Base-by-base conservation (phyloP, 495 filamentous ascomycete species). In the Aspergillus sclerotiicarbonarius region DNA sequence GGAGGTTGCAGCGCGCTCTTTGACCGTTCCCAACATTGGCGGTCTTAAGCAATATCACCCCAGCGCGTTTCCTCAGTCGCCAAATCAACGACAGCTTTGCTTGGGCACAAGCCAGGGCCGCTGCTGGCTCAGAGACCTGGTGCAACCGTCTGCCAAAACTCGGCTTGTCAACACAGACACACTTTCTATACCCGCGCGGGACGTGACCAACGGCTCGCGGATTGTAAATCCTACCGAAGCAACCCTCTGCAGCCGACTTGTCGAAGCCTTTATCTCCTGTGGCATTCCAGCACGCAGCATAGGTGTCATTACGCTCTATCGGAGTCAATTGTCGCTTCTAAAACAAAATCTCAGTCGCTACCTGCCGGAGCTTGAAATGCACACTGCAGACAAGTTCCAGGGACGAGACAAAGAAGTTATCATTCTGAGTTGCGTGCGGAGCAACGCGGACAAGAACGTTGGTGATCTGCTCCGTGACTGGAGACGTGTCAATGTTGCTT, bases 301-400 rank as follows among this genome's bases (percentile, higher is more conserved):
- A 49, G 94, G 94, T n/a, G 87, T 98, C 62, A 96, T 98, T 68
- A 96, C 94, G n/a, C 90, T 96, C 69, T 98, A 98, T 75, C 90
- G 93, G 60, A 92, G 90, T 31, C 94, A 98, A 69, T 87, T 98
- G 0, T 78, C 82, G 0, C 68, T 87, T 12, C 75, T 88, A 13
- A 78, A 79, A 47, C 84, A 85, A 33, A 77, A 71, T 21, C 72
- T 85, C 47, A 78, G 81, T 21, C 77, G 70, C 45, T 65, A 76
- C 58, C 61, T 72, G 4, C 72, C 81, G 8, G 82, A 76, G 1
- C 84, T 98, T 12, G 94, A 98, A 71, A 90, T 97, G 83, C 91
- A 97, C 72, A 97, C 94, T 0, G 90, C 94, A 6, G 94, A 98
- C 66, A 90, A 91, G 53, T 98, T 96, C 71, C 94, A 98, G 70